A percentile compares a stretch with the other conserved stretches of the same genome.
Evolutionary conservation across 164 flowering plant genomes (phyloP).

Genomic region (Magnolia kwangsiensis): DNA sequence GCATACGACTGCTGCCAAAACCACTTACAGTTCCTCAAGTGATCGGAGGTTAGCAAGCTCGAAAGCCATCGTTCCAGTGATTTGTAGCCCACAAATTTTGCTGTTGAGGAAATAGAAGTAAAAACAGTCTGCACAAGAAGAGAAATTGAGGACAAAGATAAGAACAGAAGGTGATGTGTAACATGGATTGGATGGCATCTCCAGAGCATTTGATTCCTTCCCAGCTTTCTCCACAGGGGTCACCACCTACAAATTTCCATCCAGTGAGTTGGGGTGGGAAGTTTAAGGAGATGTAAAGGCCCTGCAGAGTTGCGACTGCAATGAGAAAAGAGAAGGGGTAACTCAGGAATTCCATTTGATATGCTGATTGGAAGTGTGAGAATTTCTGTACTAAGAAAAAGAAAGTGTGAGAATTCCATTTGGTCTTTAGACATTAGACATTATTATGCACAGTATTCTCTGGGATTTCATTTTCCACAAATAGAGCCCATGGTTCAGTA

Average conservation of each 20-base stretch:
- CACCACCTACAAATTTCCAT: slow-evolving; percentile 62
- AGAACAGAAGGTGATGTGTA: not conserved
- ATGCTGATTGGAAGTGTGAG: too few species aligned
- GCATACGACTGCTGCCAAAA: not conserved
- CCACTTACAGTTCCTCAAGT: slow-evolving; percentile 65
- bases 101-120: slow-evolving; percentile 27
- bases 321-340: not conserved
- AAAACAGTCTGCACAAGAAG: not conserved
- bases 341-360: too few species aligned
- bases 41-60: slow-evolving; percentile 46
- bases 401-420: too few species aligned
- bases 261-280: slow-evolving; percentile 51
- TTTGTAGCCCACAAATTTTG: slow-evolving; percentile 45
- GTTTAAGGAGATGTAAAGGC: slow-evolving; percentile 50
- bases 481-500: too few species aligned
- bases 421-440: too few species aligned
- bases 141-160: not conserved
- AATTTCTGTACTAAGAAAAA: too few species aligned
- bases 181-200: slow-evolving; percentile 64
- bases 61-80: slow-evolving; percentile 50
- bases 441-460: too few species aligned
- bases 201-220: slow-evolving; percentile 64
- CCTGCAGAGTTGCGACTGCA: slow-evolving; percentile 61
- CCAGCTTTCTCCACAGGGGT: slow-evolving; percentile 83
- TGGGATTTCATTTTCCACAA: too few species aligned